These are phyloP conservation scores for Pseudogymnoascus sp. DNA, from an alignment of 2,329 filamentous ascomycete species.

Conservation along the genomic window DNA sequence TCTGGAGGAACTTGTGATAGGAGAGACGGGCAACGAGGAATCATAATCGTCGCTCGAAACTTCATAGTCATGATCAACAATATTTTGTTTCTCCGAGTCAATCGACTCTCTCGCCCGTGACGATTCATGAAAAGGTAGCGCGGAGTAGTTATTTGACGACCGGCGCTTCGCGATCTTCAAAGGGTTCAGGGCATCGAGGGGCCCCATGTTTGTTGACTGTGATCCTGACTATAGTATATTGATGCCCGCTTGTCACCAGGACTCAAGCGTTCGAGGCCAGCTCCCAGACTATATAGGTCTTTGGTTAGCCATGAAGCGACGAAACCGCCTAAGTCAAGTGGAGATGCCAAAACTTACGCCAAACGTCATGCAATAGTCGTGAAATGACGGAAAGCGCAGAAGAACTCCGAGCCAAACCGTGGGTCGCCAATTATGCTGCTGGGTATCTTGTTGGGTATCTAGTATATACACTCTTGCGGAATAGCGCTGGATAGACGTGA, in stretches of 20 bases:
- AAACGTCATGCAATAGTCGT: constrained; percentile 1
- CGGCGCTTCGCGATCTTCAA: constrained; percentile 28
- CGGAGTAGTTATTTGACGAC: constrained; percentile 21
- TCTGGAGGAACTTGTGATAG: constrained; percentile 21
- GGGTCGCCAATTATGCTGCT: not conserved
- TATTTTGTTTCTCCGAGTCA: constrained; percentile 25
- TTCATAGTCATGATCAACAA: constrained; percentile 28
- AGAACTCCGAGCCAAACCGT: not conserved
- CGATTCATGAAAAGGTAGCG: constrained; percentile 9
- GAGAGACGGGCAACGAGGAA: constrained; percentile 28
- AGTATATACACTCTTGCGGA: not conserved
- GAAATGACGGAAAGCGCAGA: constrained; percentile 2
- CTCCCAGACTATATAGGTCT: constrained; percentile 5
- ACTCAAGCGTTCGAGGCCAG: not conserved
- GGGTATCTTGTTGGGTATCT: not conserved
- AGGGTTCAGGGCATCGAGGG: constrained; percentile 38
- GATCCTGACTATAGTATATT: not conserved
- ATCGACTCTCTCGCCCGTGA: constrained; percentile 11
- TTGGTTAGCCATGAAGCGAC: not conserved
- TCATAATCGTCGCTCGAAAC: constrained; percentile 39
- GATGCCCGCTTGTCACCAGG: not conserved
- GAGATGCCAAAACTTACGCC: not conserved
- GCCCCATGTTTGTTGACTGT: constrained; percentile 34
- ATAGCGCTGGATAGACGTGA: not conserved
- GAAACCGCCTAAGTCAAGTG: not conserved